These are phyloP conservation scores for Fraxinus anomala DNA, from an alignment of 257 asterid genomes.

Conservation along the genomic window DNA sequence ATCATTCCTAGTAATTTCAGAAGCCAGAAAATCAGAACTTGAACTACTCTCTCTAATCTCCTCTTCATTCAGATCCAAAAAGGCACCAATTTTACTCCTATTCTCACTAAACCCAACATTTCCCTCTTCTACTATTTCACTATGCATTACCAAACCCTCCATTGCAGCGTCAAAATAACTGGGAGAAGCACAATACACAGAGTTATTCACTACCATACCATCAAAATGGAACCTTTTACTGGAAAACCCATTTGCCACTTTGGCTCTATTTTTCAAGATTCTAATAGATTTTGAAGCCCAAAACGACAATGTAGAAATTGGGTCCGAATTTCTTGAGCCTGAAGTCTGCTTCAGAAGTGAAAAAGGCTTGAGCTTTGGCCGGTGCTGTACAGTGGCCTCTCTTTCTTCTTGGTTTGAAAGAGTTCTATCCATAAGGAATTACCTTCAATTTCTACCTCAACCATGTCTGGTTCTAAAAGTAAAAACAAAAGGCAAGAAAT, in stretches of 20 bases:
- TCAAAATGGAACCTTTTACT: slow-evolving; percentile 47
- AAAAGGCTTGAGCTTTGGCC: slow-evolving; percentile 32
- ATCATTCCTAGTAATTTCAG: slow-evolving; percentile 50
- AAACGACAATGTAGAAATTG: slow-evolving; percentile 40
- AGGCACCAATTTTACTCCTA: slow-evolving; percentile 20
- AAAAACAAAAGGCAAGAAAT: slow-evolving; percentile 21
- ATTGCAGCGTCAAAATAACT: slow-evolving; percentile 37
- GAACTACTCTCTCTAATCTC: slow-evolving; percentile 51
- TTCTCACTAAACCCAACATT: slow-evolving; percentile 20
- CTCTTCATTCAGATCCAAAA: slow-evolving; percentile 35
- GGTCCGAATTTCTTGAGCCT: slow-evolving; percentile 32
- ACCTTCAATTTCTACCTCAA: slow-evolving; percentile 28
- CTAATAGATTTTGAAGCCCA: slow-evolving; percentile 58
- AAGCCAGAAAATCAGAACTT: slow-evolving; percentile 51
- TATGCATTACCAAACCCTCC: slow-evolving; percentile 36
- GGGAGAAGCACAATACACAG: slow-evolving; percentile 55
- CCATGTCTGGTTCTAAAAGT: slow-evolving; percentile 44
- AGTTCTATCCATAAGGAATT: slow-evolving; percentile 51
- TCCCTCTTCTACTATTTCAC: slow-evolving; percentile 17
- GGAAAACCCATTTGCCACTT: slow-evolving; percentile 33
- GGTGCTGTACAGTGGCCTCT: slow-evolving; percentile 27
- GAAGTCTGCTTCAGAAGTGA: slow-evolving; percentile 23
- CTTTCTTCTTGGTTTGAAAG: slow-evolving; percentile 37
- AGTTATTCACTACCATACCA: slow-evolving; percentile 54
- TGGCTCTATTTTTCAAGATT: slow-evolving; percentile 41